phyloP scores from a whole-genome alignment of 345 rosid species.

The Draba incana region DNA sequence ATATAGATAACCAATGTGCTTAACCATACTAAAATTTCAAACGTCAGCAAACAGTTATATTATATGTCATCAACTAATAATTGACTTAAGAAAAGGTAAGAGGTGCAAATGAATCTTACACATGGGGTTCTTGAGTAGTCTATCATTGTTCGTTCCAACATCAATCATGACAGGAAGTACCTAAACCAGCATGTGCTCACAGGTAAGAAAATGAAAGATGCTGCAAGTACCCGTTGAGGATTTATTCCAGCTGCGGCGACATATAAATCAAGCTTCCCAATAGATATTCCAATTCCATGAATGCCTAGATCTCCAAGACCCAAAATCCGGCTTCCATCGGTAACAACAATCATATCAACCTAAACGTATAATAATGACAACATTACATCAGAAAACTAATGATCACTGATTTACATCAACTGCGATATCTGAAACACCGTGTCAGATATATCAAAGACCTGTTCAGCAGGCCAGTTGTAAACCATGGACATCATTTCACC shows the following conservation, averaged over 20 bases:
- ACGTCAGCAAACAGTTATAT: slow-evolving; percentile 30
- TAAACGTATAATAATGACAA: slow-evolving; percentile 37
- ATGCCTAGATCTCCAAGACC: slow-evolving; percentile 99
- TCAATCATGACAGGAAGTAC: slow-evolving; percentile 99
- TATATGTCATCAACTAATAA: background rate
- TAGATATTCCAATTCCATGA: slow-evolving; percentile 95
- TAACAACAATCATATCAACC: slow-evolving; percentile 99
- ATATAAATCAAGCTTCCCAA: slow-evolving; percentile 94
- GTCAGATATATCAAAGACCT: slow-evolving; percentile 52
- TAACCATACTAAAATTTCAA: slow-evolving; percentile 20
- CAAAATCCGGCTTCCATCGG: slow-evolving; percentile 98
- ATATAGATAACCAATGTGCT: background rate
- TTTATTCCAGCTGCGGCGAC: slow-evolving; percentile 99
- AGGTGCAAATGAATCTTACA: slow-evolving; percentile 59
- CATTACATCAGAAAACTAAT: slow-evolving; percentile 1
- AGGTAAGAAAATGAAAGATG: background rate
- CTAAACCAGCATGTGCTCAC: slow-evolving; percentile 48
- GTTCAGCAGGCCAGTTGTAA: slow-evolving; percentile 99
- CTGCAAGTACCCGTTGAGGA: slow-evolving; percentile 81
- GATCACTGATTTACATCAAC: background rate
- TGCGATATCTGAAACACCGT: slow-evolving; percentile 9
- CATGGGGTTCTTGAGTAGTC: slow-evolving; percentile 75
- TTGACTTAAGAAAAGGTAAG: slow-evolving; percentile 8
- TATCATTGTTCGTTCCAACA: slow-evolving; percentile 97
- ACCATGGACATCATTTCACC: slow-evolving; percentile 99